Conservation (phyloP, 345 rosid species). For the Populus simonii region DNA sequence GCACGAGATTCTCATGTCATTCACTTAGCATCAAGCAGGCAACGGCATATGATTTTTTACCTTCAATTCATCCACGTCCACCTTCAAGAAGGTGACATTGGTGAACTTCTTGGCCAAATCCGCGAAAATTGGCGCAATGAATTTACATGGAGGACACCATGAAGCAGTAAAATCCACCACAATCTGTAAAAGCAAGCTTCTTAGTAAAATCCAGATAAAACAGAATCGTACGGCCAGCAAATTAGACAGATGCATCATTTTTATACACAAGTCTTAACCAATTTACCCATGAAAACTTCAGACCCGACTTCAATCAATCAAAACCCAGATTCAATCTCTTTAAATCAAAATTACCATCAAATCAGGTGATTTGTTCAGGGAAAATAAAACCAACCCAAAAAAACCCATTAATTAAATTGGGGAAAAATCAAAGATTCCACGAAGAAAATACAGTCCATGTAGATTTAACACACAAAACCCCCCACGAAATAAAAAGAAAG, state of each 20-base stretch:
- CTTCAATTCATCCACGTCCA: conserved; percentile 32
- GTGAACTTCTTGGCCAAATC: conserved; percentile 33
- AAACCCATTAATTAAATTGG: background rate
- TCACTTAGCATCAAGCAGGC: background rate
- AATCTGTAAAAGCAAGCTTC: conserved; percentile 6
- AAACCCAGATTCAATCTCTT: background rate
- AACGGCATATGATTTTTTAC: conserved; percentile 5
- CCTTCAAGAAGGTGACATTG: conserved; percentile 28
- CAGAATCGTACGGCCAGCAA: background rate
- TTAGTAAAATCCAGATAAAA: background rate
- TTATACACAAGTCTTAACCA: background rate
- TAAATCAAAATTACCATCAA: background rate
- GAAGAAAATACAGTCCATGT: background rate
- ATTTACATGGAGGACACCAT: conserved; percentile 33
- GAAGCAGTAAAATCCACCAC: conserved; percentile 38
- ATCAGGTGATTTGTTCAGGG: background rate
- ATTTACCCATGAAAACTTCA: background rate
- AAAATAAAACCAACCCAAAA: background rate
- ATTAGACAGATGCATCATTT: background rate
- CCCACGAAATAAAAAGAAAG: too few relatives aligned
- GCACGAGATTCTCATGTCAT: background rate
- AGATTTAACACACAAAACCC: too few relatives aligned
- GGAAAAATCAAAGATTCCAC: background rate
- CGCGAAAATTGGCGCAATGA: conserved; percentile 21
- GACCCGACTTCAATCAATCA: background rate